A percentile compares a stretch with the other conserved stretches of the same genome.
Evolutionary conservation across 139 green algal species (phyloP).

Genomic region (Chlorella sp.): DNA sequence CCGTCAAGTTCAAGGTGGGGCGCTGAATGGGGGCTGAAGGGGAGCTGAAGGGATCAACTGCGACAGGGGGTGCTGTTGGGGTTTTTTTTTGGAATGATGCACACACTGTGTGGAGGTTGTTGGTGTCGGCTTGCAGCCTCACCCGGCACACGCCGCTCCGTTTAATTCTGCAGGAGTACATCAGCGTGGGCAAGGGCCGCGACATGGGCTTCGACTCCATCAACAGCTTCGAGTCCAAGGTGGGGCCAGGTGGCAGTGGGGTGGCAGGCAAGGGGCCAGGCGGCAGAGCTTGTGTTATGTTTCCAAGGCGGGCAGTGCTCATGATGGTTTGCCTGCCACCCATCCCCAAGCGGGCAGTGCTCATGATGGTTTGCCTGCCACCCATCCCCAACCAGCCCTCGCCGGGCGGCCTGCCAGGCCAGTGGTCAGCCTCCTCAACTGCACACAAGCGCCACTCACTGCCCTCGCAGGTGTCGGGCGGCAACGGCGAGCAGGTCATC

Average conservation of each 20-base stretch:
- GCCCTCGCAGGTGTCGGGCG: conserved; percentile 57
- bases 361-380: too few species aligned
- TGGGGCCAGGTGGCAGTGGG: conserved; percentile 15
- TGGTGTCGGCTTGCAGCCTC: background rate
- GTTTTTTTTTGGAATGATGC: background rate
- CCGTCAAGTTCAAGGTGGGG: conserved; percentile 76
- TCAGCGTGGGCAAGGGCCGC: conserved; percentile 69
- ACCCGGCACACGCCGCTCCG: too few species aligned
- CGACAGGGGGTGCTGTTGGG: background rate
- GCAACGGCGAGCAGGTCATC: conserved; percentile 88
- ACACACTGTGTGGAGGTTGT: background rate
- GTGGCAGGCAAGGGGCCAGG: too few species aligned
- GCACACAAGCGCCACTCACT: background rate
- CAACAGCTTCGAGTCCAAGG: conserved; percentile 90
- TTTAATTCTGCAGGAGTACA: background rate
- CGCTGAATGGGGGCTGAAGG: background rate
- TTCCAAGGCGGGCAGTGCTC: too few species aligned
- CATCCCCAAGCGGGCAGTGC: too few species aligned
- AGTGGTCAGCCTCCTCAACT: background rate
- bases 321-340: too few species aligned
- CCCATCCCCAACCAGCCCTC: too few species aligned
- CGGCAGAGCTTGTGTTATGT: too few species aligned
- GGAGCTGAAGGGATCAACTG: background rate
- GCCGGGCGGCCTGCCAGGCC: background rate
- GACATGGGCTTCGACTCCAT: conserved; percentile 96